Conservation (phyloP, 148 eudicot genomes). For the Linanthus parryae region DNA sequence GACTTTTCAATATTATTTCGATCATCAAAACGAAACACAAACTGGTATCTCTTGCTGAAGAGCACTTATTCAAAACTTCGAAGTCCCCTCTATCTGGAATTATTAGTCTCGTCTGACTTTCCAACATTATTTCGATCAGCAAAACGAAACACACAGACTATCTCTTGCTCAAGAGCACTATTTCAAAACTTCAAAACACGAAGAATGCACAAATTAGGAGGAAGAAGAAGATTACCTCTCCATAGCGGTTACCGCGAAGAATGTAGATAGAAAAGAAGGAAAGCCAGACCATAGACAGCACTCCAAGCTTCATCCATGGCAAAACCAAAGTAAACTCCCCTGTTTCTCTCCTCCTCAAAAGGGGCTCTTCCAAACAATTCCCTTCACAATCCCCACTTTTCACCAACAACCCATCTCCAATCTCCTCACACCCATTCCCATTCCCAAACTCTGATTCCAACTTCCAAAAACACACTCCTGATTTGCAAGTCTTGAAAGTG, state of each 20-base stretch:
- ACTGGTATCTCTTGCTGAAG: no score
- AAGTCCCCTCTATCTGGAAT: no score
- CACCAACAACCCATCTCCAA: constrained; percentile 16
- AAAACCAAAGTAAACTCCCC: constrained; percentile 14
- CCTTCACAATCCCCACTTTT: constrained; percentile 7
- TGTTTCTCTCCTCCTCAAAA: constrained; percentile 12
- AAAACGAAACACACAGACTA: no score
- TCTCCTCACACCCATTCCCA: constrained; percentile 2
- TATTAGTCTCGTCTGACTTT: no score
- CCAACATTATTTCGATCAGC: no score
- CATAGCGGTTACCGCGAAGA: constrained; percentile 46
- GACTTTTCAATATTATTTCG: no score
- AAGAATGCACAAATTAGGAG: no score
- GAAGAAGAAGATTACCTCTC: constrained; percentile 31
- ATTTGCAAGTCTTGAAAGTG: constrained; percentile 42
- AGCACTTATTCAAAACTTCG: no score
- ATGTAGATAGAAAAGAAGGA: constrained; percentile 38
- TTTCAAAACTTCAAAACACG: no score
- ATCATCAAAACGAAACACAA: no score
- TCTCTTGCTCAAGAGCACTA: no score
- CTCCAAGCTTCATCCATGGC: constrained; percentile 41
- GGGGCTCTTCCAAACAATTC: constrained; percentile 17
- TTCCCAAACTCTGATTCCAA: constrained; percentile 34
- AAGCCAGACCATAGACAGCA: constrained; percentile 44
- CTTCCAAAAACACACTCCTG: constrained; percentile 45